A percentile compares a stretch with the other conserved stretches of the same genome.
These are phyloP conservation scores for Wickerhamiella dianesei DNA, from an alignment of 805 yeast genomes.

Conservation along the genomic window DNA sequence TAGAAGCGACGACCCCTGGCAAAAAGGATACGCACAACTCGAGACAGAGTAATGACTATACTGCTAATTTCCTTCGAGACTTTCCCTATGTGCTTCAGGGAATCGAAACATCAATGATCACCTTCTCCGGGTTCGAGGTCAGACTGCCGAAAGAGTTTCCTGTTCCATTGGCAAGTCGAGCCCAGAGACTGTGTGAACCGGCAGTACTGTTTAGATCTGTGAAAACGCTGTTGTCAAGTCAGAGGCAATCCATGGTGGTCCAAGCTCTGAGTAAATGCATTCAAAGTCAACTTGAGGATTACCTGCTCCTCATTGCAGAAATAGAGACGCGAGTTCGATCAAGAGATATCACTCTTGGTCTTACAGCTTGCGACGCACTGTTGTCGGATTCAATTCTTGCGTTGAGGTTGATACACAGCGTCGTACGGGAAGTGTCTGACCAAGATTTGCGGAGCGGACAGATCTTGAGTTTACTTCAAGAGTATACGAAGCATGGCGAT, in stretches of 20 bases:
- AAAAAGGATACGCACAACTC: too few relatives aligned
- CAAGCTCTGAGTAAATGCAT: slow-evolving; percentile 46
- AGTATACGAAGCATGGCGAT: slow-evolving; percentile 54
- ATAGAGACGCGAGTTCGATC: slow-evolving; percentile 26
- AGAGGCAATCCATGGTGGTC: slow-evolving; percentile 35
- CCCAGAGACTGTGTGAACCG: slow-evolving; percentile 52
- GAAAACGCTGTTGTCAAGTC: slow-evolving; percentile 24
- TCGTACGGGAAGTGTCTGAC: slow-evolving; percentile 26
- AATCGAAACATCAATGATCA: slow-evolving; percentile 4
- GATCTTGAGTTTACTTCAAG: slow-evolving; percentile 40
- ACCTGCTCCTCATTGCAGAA: slow-evolving; percentile 32
- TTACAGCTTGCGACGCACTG: slow-evolving; percentile 10
- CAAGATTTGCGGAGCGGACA: slow-evolving; percentile 34
- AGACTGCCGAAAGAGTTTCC: slow-evolving; percentile 26
- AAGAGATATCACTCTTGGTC: slow-evolving; percentile 9
- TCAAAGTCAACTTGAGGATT: slow-evolving; percentile 30
- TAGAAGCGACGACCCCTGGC: too few relatives aligned
- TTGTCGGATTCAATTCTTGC: slow-evolving; percentile 40
- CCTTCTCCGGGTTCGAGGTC: slow-evolving; percentile 2
- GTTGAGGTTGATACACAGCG: slow-evolving; percentile 42
- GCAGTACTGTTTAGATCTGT: slow-evolving; percentile 50
- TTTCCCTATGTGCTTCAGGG: slow-evolving; percentile 34
- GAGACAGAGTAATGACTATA: background rate
- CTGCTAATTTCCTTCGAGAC: background rate
- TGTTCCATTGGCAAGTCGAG: slow-evolving; percentile 41